Percentiles rank a stretch among this genome's conserved stretches.
Evolutionary conservation across 768 basidiomycete species (phyloP).

Genomic region (Boletus huronensis): DNA sequence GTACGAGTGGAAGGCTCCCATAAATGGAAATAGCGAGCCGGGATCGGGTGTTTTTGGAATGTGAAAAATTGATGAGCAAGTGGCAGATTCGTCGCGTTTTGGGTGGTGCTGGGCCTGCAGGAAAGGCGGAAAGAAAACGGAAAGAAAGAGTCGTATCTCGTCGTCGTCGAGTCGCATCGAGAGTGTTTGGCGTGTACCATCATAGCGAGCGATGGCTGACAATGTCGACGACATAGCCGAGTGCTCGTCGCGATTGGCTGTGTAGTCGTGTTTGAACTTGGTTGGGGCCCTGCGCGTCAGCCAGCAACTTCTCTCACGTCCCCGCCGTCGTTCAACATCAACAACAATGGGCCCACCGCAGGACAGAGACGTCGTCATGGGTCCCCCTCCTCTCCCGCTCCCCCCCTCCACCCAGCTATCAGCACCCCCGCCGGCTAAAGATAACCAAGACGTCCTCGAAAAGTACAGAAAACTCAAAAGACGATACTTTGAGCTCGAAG

Average conservation of each 20-base stretch:
- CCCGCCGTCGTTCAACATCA: constrained; percentile 13
- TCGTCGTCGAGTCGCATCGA: not conserved
- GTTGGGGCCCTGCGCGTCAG: constrained; percentile 26
- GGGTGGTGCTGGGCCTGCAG: not conserved
- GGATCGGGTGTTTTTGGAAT: constrained; percentile 21
- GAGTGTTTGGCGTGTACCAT: too few relatives aligned
- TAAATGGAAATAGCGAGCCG: constrained; percentile 22
- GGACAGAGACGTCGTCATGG: constrained; percentile 53
- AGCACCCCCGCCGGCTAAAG: constrained; percentile 31
- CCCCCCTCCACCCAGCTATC: constrained; percentile 27
- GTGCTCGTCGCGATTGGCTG: constrained; percentile 15
- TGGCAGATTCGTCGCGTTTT: constrained; percentile 7
- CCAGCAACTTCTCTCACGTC: constrained; percentile 26
- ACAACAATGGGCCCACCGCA: constrained; percentile 38
- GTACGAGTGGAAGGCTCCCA: constrained; percentile 13
- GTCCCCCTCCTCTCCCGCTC: constrained; percentile 41
- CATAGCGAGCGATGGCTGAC: not conserved
- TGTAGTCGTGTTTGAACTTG: constrained; percentile 35
- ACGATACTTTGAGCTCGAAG: constrained; percentile 63
- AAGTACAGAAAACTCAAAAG: constrained; percentile 66
- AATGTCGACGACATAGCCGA: constrained; percentile 9
- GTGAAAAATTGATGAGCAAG: constrained; percentile 21
- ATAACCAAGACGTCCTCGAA: constrained; percentile 49
- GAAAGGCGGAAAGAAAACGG: not conserved
- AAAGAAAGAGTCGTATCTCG: not conserved